Evolutionary conservation across 352 stramenopile genomes (phyloP).

Genomic region (Phytophthora constricta): DNA sequence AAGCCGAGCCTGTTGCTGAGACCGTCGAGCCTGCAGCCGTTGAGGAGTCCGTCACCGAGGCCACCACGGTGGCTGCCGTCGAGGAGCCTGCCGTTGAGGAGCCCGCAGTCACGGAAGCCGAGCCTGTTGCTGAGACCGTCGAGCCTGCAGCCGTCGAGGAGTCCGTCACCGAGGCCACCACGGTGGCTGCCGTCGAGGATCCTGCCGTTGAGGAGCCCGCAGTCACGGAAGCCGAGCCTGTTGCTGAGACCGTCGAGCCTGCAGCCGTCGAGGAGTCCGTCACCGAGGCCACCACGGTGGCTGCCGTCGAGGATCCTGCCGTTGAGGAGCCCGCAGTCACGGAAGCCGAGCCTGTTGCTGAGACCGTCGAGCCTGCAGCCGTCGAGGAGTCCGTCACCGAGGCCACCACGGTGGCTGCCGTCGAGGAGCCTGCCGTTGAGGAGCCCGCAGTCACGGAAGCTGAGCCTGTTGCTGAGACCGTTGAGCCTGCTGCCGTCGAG

Average conservation of each 20-base stretch:
- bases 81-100: background rate
- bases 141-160: background rate
- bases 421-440: background rate
- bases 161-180: too few relatives aligned
- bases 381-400: background rate
- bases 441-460: background rate
- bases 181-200: background rate
- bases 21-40: background rate
- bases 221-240: background rate
- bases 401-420: background rate
- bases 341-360: background rate
- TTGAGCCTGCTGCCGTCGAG: background rate
- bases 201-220: background rate
- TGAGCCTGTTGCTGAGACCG: background rate
- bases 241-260: background rate
- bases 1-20: background rate
- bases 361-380: background rate
- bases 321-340: background rate
- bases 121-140: background rate
- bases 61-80: background rate
- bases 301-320: background rate
- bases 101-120: background rate
- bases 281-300: background rate
- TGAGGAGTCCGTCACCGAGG: background rate
- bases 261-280: background rate